Conservation (phyloP, 768 basidiomycete species). For the Russula emetica region DNA sequence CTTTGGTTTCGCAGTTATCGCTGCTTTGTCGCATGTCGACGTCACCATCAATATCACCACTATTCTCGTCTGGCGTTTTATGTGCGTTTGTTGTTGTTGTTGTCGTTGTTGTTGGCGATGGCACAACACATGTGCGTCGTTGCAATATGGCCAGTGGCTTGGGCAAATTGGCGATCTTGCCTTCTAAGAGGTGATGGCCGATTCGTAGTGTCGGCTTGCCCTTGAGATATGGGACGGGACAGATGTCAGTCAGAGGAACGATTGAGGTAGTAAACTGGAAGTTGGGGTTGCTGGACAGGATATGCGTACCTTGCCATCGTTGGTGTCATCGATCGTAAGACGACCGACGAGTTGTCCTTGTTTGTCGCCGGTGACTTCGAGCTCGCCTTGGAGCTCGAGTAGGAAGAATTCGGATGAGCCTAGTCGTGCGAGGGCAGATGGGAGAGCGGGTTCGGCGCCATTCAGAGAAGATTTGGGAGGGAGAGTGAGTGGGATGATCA, state of each 20-base stretch:
- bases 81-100: no score
- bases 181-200: conserved; percentile 89
- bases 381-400: conserved; percentile 81
- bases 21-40: conserved; percentile 28
- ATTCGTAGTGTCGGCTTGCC: conserved; percentile 75
- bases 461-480: conserved; percentile 35
- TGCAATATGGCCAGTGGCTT: conserved; percentile 81
- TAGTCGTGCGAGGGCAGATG: conserved; percentile 61
- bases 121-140: conserved; percentile 34
- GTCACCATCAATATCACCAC: conserved; percentile 19
- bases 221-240: conserved; percentile 37
- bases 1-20: conserved; percentile 24
- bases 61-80: neutral
- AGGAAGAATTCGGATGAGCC: conserved; percentile 78
- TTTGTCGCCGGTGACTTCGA: conserved; percentile 67
- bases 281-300: no score
- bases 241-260: no score
- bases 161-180: conserved; percentile 66
- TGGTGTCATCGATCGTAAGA: conserved; percentile 53
- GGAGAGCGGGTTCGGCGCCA: conserved; percentile 37
- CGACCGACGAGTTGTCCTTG: conserved; percentile 76
- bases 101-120: neutral
- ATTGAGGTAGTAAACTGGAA: no score
- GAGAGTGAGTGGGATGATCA: conserved; percentile 64
- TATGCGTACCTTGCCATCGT: conserved; percentile 39